Conservation (phyloP, 257 asterid species). For the Nicotiana undulata region DNA sequence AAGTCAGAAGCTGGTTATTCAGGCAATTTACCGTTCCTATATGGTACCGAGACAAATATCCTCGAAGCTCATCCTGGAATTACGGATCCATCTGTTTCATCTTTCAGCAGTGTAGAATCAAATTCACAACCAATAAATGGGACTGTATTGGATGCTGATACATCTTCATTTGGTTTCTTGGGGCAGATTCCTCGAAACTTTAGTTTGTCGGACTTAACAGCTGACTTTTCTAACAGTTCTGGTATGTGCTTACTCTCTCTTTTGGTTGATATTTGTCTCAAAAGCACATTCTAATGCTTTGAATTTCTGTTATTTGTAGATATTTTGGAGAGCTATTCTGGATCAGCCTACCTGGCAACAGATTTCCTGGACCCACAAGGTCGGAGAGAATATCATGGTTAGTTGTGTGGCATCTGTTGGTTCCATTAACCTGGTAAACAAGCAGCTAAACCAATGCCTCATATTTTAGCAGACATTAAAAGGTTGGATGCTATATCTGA, state of each 20-base stretch:
- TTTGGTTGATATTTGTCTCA: neutral
- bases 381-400: slow-evolving; percentile 59
- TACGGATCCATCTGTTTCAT: slow-evolving; percentile 55
- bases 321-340: slow-evolving; percentile 62
- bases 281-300: neutral
- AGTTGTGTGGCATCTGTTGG: slow-evolving; percentile 5
- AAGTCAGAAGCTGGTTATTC: slow-evolving; percentile 49
- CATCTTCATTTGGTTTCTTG: slow-evolving; percentile 51
- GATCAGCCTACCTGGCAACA: slow-evolving; percentile 68
- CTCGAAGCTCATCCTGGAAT: slow-evolving; percentile 47
- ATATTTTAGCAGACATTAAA: slow-evolving; percentile 35
- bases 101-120: slow-evolving; percentile 53
- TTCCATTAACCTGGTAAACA: neutral
- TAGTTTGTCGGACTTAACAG: slow-evolving; percentile 81
- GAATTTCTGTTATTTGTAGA: slow-evolving; percentile 33
- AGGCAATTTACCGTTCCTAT: slow-evolving; percentile 39
- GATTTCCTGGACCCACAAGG: slow-evolving; percentile 47
- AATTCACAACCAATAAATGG: slow-evolving; percentile 45
- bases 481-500: slow-evolving; percentile 50
- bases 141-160: slow-evolving; percentile 42
- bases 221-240: slow-evolving; percentile 64
- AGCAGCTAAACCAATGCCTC: neutral
- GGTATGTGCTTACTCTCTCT: slow-evolving; percentile 35
- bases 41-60: slow-evolving; percentile 46
- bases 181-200: slow-evolving; percentile 89